phyloP scores from a whole-genome alignment of 345 rosid genomes.

The Noccaea bulbosa region DNA sequence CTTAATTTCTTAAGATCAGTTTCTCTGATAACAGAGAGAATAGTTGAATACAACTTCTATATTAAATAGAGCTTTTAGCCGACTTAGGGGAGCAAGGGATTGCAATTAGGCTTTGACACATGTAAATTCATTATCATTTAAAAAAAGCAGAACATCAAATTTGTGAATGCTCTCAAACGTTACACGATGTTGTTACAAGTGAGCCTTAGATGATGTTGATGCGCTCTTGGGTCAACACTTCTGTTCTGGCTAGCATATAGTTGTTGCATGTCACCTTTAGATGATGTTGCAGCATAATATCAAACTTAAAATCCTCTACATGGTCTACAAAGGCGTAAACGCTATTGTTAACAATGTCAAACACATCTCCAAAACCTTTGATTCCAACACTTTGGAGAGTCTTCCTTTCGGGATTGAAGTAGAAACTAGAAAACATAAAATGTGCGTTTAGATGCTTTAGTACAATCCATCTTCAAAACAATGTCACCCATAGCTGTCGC shows the following conservation, averaged over 20 bases:
- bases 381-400: conserved; percentile 4
- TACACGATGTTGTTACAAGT: not conserved
- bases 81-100: no score
- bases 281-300: no score
- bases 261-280: no score
- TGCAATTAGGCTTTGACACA: not conserved
- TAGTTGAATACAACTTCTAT: no score
- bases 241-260: no score
- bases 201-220: no score
- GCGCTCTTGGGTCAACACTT: no score
- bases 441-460: not conserved
- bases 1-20: no score
- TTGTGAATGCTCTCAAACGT: not conserved
- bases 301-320: conserved; percentile 10
- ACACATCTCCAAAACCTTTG: not conserved
- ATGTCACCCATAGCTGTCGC: conserved; percentile 10
- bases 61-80: no score
- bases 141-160: not conserved
- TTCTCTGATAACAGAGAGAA: no score
- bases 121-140: not conserved
- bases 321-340: not conserved
- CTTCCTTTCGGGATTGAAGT: conserved; percentile 12
- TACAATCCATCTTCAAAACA: not conserved
- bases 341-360: not conserved
- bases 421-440: conserved; percentile 15